A percentile compares a stretch with the other conserved stretches of the same genome.
phyloP scores from a whole-genome alignment of 148 eudicot genomes.

The Fallopia convolvulus region DNA sequence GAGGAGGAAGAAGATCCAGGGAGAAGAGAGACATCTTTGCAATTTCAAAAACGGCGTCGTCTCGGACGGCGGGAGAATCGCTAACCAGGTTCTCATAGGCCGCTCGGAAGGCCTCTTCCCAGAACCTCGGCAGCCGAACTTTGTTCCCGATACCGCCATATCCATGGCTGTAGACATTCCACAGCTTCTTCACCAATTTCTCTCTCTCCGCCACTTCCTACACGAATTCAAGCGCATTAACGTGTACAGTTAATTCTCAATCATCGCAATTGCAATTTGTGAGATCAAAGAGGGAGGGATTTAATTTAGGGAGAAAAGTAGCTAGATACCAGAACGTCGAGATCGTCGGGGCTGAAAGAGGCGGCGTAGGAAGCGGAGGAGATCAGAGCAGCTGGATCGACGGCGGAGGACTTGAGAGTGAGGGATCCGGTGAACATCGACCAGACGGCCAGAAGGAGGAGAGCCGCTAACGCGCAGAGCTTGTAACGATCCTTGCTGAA shows the following conservation, averaged over 20 bases:
- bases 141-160: constrained; percentile 45
- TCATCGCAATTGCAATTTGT: not conserved
- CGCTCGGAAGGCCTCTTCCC: constrained; percentile 93
- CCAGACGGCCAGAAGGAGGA: constrained; percentile 52
- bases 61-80: constrained; percentile 49
- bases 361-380: not conserved
- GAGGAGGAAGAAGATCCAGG: constrained; percentile 44
- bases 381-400: not conserved
- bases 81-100: constrained; percentile 80
- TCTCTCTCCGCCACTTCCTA: constrained; percentile 95
- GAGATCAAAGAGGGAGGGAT: too few species aligned
- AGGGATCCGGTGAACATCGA: constrained; percentile 62
- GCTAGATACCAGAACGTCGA: constrained; percentile 14
- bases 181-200: constrained; percentile 82
- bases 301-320: not conserved
- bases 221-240: not conserved
- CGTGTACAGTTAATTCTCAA: not conserved
- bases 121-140: constrained; percentile 59
- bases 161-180: constrained; percentile 74
- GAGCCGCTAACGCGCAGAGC: constrained; percentile 43
- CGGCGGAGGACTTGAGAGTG: constrained; percentile 47
- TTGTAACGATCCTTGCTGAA: constrained; percentile 40
- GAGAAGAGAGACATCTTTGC: constrained; percentile 76
- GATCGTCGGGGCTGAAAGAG: constrained; percentile 18
- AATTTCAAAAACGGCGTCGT: constrained; percentile 69